Percentiles rank a stretch among this genome's conserved stretches.
Evolutionary conservation across 1,139 yeast species (phyloP).

Genomic region (Sugiyamaella novakii): DNA sequence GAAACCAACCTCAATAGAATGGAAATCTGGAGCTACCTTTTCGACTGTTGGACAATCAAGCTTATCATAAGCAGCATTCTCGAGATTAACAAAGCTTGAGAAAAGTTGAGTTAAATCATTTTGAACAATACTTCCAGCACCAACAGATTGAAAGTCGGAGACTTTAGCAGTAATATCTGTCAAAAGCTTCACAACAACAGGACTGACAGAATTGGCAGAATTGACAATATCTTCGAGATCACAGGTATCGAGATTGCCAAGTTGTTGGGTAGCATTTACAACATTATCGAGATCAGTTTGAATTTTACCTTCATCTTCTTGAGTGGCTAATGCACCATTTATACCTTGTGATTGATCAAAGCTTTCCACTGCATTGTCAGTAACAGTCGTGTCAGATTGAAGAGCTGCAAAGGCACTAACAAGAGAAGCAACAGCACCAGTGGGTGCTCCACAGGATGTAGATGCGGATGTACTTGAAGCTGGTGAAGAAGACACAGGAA

Average conservation of each 20-base stretch:
- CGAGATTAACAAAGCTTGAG: conserved; percentile 20
- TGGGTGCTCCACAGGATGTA: conserved; percentile 13
- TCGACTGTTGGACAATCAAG: conserved; percentile 9
- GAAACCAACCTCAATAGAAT: conserved; percentile 25
- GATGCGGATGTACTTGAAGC: conserved; percentile 9
- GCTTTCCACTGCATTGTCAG: conserved; percentile 9
- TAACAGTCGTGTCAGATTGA: conserved; percentile 13
- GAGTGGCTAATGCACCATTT: conserved; percentile 27
- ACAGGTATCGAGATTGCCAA: conserved; percentile 12
- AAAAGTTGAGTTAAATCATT: conserved; percentile 24
- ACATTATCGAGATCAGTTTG: conserved; percentile 14
- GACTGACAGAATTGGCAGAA: conserved; percentile 16
- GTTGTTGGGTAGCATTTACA: conserved; percentile 1
- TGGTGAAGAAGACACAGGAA: conserved; percentile 10
- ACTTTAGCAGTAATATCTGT: conserved; percentile 23
- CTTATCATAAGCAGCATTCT: conserved; percentile 21
- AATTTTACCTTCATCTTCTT: conserved; percentile 18
- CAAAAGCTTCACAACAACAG: conserved; percentile 22
- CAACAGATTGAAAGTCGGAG: conserved; percentile 25
- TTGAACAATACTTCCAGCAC: conserved; percentile 25
- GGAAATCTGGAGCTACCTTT: conserved; percentile 19
- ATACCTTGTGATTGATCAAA: conserved; percentile 22
- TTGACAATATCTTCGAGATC: conserved; percentile 17
- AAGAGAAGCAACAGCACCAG: conserved; percentile 13
- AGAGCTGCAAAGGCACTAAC: conserved; percentile 16